Conservation (phyloP, 768 basidiomycete genomes). For the Wakefieldia striispora region DNA sequence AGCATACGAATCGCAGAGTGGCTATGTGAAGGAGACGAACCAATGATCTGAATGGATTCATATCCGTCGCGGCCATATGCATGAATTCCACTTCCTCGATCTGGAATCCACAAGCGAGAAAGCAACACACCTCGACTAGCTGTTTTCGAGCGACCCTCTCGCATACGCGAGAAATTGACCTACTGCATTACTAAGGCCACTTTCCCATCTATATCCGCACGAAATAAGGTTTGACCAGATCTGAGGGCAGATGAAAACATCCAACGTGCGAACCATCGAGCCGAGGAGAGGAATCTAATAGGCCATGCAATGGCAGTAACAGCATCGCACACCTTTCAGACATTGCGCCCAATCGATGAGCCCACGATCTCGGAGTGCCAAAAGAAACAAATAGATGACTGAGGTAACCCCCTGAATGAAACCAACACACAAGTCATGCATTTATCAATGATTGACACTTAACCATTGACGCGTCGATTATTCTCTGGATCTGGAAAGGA, state of each 20-base stretch:
- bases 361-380: not conserved
- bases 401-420: no score
- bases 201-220: not conserved
- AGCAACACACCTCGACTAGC: not conserved
- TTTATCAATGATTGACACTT: no score
- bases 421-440: no score
- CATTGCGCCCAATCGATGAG: not conserved
- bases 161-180: not conserved
- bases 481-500: no score
- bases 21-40: not conserved
- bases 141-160: not conserved
- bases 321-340: not conserved
- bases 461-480: no score
- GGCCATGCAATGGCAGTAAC: no score
- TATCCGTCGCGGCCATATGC: not conserved
- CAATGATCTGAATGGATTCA: not conserved
- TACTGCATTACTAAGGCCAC: not conserved
- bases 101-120: not conserved
- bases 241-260: no score
- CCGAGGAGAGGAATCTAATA: no score
- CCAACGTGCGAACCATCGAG: not conserved
- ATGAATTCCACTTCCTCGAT: not conserved
- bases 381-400: no score
- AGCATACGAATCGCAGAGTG: not conserved
- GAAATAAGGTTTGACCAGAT: not conserved